These are phyloP conservation scores for Colletotrichum sp. DNA, from an alignment of 2,329 filamentous ascomycete species.

Conservation along the genomic window DNA sequence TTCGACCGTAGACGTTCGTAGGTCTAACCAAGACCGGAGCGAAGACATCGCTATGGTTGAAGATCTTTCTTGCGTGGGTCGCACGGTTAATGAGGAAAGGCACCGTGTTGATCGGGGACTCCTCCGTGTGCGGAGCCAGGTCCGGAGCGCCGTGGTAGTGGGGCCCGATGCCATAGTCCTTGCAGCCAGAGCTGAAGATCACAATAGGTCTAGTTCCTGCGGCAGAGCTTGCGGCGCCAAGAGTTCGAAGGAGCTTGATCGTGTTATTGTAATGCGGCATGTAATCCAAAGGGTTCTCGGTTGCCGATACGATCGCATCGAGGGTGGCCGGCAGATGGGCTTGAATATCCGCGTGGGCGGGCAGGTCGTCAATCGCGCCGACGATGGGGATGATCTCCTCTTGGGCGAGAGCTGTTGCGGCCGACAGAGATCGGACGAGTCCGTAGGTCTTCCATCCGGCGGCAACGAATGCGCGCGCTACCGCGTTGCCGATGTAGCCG, in stretches of 20 bases:
- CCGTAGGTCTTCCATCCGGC: constrained; percentile 51
- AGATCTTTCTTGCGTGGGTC: constrained; percentile 34
- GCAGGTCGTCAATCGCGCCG: constrained; percentile 38
- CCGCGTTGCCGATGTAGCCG: constrained; percentile 52
- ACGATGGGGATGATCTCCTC: constrained; percentile 46
- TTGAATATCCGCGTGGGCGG: constrained; percentile 31
- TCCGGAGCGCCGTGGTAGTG: constrained; percentile 36
- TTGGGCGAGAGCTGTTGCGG: constrained; percentile 31
- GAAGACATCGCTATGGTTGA: constrained; percentile 43
- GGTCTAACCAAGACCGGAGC: constrained; percentile 49
- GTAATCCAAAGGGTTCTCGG: constrained; percentile 45
- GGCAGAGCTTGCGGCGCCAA: constrained; percentile 37
- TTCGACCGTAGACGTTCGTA: constrained; percentile 52
- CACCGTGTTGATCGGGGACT: constrained; percentile 38
- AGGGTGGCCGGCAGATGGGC: constrained; percentile 33
- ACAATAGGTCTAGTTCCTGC: constrained; percentile 43
- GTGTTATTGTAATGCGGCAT: constrained; percentile 42
- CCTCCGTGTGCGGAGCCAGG: constrained; percentile 47
- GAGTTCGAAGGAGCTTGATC: constrained; percentile 34
- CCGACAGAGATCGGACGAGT: constrained; percentile 41
- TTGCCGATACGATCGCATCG: constrained; percentile 48
- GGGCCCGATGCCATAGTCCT: constrained; percentile 49
- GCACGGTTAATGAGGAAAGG: constrained; percentile 35
- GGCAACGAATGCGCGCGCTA: constrained; percentile 48
- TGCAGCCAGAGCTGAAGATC: constrained; percentile 53